Evolutionary conservation across 306 rosid genomes (phyloP), one percentile per base, ranked within the genome.

Genomic region (Mimosa bimucronata): DNA sequence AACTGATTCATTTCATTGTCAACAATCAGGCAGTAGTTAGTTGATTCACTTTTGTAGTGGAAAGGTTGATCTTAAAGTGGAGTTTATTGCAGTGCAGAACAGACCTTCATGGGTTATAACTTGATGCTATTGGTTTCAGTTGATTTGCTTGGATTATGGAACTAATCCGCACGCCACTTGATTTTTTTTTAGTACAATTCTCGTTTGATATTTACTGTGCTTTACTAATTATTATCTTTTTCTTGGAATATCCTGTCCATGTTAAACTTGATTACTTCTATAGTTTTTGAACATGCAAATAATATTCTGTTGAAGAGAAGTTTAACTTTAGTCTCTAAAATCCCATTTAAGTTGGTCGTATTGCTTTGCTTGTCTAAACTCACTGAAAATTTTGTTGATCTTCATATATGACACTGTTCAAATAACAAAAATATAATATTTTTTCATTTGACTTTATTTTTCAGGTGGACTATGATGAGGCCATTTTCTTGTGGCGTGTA

Each of bases 401-500:
- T 65, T 42, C 45, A 16, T 62, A 48, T 71, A 52, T 71, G 64
- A 11, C 66, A 25, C 28, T 12, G 37, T 60, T 66, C 70, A 75
- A 57, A 62, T 10, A 76, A 71, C 61, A 40, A 61, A 80, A 75
- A 65, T 52, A 77, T 70, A 73, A 65, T 66, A 50, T 58, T 74
- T 64, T 64, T 71, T 61, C 71, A 73, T 44, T 76, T 76, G 66
- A 68, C 72, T 41, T 77, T 81, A 72, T 76, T 64, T 67, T 78
- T 66, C 91, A 95, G 99, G 94, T 95, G 86, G 99, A 95, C 83
- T 95, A 92, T 68, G 83, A 90, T 0, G 98, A 90, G 86, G 98
- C 98, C 81, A 92, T 95, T 52, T 93, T 92, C 76, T 85, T 95
- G 85, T 93, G 99, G 99, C 86, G 79, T 79, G 92, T 95, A 71